These are phyloP conservation scores for Paramecium octaurelia DNA, from an alignment of 73 alveolate genomes.

Conservation along the genomic window DNA sequence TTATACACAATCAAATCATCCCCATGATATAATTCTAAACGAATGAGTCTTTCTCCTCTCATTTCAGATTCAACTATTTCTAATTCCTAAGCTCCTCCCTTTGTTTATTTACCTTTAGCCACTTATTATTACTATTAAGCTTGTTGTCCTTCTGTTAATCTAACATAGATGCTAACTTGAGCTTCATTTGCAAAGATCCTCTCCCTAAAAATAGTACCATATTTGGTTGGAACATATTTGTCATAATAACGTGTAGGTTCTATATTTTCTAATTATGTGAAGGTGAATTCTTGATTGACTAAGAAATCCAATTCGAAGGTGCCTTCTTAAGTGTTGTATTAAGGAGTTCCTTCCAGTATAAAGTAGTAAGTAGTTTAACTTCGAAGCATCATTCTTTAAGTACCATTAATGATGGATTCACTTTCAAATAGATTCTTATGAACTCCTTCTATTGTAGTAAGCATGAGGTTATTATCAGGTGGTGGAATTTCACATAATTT, in stretches of 20 bases:
- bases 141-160: constrained; percentile 22
- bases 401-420: constrained; percentile 27
- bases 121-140: constrained; percentile 37
- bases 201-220: constrained; percentile 89
- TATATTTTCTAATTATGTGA: constrained; percentile 69
- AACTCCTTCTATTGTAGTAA: constrained; percentile 55
- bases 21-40: constrained; percentile 70
- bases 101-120: constrained; percentile 43
- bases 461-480: constrained; percentile 39
- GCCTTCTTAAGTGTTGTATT: constrained; percentile 71
- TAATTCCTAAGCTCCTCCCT: constrained; percentile 55
- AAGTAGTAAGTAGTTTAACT: constrained; percentile 65
- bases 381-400: constrained; percentile 34
- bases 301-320: constrained; percentile 68
- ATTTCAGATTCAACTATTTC: constrained; percentile 68
- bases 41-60: constrained; percentile 61
- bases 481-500: constrained; percentile 55
- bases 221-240: constrained; percentile 77
- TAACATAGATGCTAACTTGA: constrained; percentile 65
- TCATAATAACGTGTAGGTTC: constrained; percentile 83
- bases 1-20: constrained; percentile 64
- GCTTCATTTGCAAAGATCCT: constrained; percentile 78
- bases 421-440: constrained; percentile 55
- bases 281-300: constrained; percentile 58
- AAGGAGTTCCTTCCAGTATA: constrained; percentile 72